Percentiles rank a stretch among this genome's conserved stretches.
phyloP scores from a whole-genome alignment of 169 alveolate genomes.

The Amoebophrya sp. region DNA sequence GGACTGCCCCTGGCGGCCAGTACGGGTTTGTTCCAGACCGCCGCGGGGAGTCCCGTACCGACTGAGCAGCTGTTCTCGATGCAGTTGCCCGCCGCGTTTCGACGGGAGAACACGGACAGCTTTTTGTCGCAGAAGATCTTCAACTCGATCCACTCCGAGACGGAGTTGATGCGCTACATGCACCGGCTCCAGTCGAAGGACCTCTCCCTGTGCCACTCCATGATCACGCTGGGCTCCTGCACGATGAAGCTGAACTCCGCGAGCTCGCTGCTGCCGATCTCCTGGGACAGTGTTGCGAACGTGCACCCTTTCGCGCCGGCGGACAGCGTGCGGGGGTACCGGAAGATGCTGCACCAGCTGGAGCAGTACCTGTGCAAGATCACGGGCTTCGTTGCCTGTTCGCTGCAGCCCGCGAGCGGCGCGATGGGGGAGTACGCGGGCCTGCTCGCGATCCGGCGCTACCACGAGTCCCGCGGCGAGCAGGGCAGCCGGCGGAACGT shows the following conservation, averaged over 20 bases:
- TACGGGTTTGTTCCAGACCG: too few species aligned
- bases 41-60: too few species aligned
- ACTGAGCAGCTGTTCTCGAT: too few species aligned
- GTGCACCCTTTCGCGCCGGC: conserved; percentile 67
- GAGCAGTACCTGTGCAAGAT: conserved; percentile 32
- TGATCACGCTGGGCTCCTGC: conserved; percentile 76
- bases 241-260: conserved; percentile 74
- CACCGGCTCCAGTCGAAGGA: conserved; percentile 50
- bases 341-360: conserved; percentile 41
- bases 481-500: conserved; percentile 38
- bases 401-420: conserved; percentile 63
- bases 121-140: conserved; percentile 45
- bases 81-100: too few species aligned
- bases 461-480: conserved; percentile 47
- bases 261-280: conserved; percentile 55
- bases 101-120: conserved; percentile 27
- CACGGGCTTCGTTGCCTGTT: conserved; percentile 56
- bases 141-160: conserved; percentile 49
- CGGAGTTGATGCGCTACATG: conserved; percentile 63
- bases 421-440: conserved; percentile 77
- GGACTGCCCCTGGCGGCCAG: too few species aligned
- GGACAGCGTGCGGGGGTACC: conserved; percentile 50
- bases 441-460: conserved; percentile 51
- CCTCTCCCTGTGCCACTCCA: conserved; percentile 45
- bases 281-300: conserved; percentile 46